phyloP scores from a whole-genome alignment of 2,329 filamentous ascomycete species.

The Beauveria sp. region DNA sequence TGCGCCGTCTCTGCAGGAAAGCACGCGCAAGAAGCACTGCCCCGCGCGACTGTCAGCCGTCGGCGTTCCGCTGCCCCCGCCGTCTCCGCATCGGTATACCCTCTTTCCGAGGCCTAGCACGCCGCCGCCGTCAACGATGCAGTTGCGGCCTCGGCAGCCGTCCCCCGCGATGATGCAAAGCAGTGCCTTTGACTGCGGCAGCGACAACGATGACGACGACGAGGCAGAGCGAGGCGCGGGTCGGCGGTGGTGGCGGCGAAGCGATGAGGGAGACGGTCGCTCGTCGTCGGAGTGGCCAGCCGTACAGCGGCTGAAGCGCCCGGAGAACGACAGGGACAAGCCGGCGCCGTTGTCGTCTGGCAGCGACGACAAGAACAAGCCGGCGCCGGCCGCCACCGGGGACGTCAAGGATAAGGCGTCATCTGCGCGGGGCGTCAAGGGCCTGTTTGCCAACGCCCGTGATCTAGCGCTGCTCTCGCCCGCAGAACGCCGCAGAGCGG shows the following conservation, averaged over 20 bases:
- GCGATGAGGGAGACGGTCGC: constrained; percentile 10
- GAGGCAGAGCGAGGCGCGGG: background rate
- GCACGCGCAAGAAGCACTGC: background rate
- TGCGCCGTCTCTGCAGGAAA: background rate
- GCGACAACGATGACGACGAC: constrained; percentile 18
- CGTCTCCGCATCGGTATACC: background rate
- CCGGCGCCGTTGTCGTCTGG: constrained; percentile 1
- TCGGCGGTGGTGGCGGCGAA: constrained; percentile 17
- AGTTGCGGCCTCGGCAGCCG: background rate
- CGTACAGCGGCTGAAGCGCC: constrained; percentile 12
- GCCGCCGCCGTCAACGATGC: background rate
- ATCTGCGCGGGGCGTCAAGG: constrained; percentile 19
- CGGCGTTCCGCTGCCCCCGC: background rate
- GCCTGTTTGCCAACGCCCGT: constrained; percentile 18
- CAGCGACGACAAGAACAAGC: background rate
- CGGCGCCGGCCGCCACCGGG: background rate
- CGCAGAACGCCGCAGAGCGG: constrained; percentile 27
- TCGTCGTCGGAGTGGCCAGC: constrained; percentile 11
- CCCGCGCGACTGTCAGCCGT: background rate
- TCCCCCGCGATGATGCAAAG: constrained; percentile 8
- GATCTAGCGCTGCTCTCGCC: constrained; percentile 17
- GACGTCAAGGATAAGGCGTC: background rate
- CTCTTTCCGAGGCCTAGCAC: background rate
- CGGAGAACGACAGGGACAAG: constrained; percentile 10
- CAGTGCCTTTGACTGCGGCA: constrained; percentile 27